phyloP scores from a whole-genome alignment of 106 monocot genomes.

The Dendrobium chrysotoxum region DNA sequence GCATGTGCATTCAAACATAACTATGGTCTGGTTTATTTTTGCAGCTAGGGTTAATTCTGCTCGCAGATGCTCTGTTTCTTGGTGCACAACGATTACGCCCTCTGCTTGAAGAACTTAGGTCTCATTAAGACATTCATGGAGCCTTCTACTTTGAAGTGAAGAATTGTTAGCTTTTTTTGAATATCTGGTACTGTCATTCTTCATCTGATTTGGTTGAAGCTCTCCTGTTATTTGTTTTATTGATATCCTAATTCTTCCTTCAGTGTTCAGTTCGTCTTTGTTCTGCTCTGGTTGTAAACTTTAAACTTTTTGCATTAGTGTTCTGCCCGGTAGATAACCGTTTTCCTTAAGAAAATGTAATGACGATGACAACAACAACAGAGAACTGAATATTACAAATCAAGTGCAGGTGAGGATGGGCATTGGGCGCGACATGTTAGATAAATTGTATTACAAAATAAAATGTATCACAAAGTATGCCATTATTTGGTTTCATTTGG shows the following conservation, averaged over 20 bases:
- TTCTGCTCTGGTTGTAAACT: not conserved
- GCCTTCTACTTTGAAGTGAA: not conserved
- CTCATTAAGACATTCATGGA: constrained; percentile 28
- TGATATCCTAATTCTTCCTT: not conserved
- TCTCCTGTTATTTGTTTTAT: not conserved
- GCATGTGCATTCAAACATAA: not conserved
- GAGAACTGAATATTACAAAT: too few species aligned
- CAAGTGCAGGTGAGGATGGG: too few species aligned
- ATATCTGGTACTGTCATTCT: not conserved
- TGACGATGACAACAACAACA: too few species aligned
- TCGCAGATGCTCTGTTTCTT: constrained; percentile 75
- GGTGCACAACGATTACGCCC: constrained; percentile 74
- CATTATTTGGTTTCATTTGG: too few species aligned
- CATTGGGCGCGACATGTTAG: too few species aligned
- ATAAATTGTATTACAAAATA: too few species aligned
- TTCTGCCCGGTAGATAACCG: not conserved
- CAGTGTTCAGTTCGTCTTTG: not conserved
- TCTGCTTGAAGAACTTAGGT: constrained; percentile 43
- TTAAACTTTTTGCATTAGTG: not conserved
- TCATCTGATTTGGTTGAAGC: not conserved
- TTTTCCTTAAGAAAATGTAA: too few species aligned
- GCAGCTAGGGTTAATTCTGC: constrained; percentile 64
- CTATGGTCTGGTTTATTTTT: constrained; percentile 4
- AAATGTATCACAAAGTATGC: too few species aligned
- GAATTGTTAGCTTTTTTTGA: not conserved